Evolutionary conservation across 2,329 filamentous ascomycete species (phyloP), one percentile per base, ranked within the genome.

Genomic region (Leptoxyphium fumago): DNA sequence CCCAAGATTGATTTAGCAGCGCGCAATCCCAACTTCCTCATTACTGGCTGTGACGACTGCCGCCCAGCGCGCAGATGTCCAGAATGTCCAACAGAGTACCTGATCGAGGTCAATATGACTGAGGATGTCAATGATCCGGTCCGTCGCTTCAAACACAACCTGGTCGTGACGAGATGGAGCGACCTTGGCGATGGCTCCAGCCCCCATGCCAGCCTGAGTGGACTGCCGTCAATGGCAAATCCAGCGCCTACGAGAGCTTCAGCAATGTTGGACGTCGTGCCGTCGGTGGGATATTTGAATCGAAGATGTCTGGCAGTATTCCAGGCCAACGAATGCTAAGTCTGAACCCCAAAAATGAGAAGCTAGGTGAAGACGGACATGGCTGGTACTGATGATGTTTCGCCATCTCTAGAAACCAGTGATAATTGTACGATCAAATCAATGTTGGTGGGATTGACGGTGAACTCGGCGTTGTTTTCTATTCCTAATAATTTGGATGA

Each of bases 81-180:
- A 0, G 69, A 74, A 43, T 80, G 76, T 55, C 74, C 76, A 1
- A 73, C 73, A 0, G 76, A 80, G 53, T 80, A 80, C 48, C 60
- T 80, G 10, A 65, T 78, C 40, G 75, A 80, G 55, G 56, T 79
- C 6, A 75, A 74, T 48, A 62, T 79, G 46, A 64, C 70, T 2
- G 76, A 80, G 56, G 75, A 79, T 48, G 43, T 46, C 18, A 52
- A 55, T 26, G 64, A 72, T 51, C 56, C 64, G 6, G 48, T 60
- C 32, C 52, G 63, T 10, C 59, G 63, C 2, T 80, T 80, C 59
- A 77, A 73, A 51, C 74, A 79, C 45, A 70, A 72, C 1, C 68
- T 80, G 43, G 67, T 76, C 4, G 71, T 78, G 4, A 79, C 75
- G 7, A 61, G 76, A 14, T 80, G 76, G 76, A 72, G 69, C 47